These are phyloP conservation scores for Onygenales sp. DNA, from an alignment of 2,329 filamentous ascomycete species.

Conservation along the genomic window DNA sequence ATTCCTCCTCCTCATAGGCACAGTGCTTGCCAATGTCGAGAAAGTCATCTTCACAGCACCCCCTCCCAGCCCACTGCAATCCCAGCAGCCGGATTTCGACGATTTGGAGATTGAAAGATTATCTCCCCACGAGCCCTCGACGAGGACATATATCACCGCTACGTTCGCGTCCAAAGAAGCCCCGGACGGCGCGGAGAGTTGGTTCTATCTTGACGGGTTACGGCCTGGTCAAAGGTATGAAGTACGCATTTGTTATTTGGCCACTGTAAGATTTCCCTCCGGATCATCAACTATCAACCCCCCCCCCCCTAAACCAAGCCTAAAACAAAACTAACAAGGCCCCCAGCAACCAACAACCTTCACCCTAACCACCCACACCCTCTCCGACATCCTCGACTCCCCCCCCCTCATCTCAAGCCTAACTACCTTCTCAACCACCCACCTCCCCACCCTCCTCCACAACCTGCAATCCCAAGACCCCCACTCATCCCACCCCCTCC, in stretches of 20 bases:
- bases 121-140: slow-evolving; percentile 44
- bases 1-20: slow-evolving; percentile 8
- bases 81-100: slow-evolving; percentile 46
- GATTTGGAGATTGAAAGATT: slow-evolving; percentile 57
- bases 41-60: slow-evolving; percentile 84
- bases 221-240: slow-evolving; percentile 73
- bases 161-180: slow-evolving; percentile 52
- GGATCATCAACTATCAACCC: background rate
- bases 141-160: slow-evolving; percentile 57
- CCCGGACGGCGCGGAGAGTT: slow-evolving; percentile 55
- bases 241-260: slow-evolving; percentile 85
- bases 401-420: slow-evolving; percentile 58
- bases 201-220: slow-evolving; percentile 68
- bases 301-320: background rate
- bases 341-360: slow-evolving; percentile 78
- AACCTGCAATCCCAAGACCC: slow-evolving; percentile 8
- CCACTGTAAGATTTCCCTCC: slow-evolving; percentile 56
- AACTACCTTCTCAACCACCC: slow-evolving; percentile 49
- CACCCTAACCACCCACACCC: slow-evolving; percentile 54
- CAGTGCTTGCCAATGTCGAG: slow-evolving; percentile 64
- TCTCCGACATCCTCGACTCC: slow-evolving; percentile 52
- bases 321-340: background rate
- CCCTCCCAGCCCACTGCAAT: slow-evolving; percentile 44
- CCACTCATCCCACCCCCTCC: slow-evolving; percentile 1
- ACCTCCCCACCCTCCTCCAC: slow-evolving; percentile 26